Evolutionary conservation across 2,329 filamentous ascomycete genomes (phyloP).

Genomic region (Fusarium dimerum): DNA sequence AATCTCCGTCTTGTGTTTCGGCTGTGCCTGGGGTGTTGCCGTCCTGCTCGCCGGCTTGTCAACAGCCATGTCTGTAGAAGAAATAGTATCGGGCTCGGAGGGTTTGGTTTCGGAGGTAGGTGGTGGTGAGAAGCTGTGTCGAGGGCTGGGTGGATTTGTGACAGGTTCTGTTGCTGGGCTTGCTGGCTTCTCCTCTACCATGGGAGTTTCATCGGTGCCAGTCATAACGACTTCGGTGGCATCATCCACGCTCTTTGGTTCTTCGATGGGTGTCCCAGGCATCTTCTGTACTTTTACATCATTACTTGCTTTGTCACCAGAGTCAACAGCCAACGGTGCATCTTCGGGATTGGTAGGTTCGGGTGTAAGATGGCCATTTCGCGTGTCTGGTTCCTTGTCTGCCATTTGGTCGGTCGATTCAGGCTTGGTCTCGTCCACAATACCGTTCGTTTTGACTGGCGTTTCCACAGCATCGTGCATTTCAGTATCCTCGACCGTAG

Average conservation of each 20-base stretch:
- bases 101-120: constrained; percentile 51
- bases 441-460: constrained; percentile 18
- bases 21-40: constrained; percentile 32
- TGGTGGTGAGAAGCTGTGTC: constrained; percentile 48
- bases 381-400: neutral
- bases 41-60: constrained; percentile 35
- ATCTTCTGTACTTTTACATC: neutral
- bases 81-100: constrained; percentile 48
- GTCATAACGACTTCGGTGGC: constrained; percentile 36
- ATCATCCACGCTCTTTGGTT: neutral
- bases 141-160: constrained; percentile 45
- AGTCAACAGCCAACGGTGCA: neutral
- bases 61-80: constrained; percentile 38
- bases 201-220: constrained; percentile 7
- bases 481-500: constrained; percentile 27
- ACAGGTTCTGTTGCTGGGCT: constrained; percentile 46
- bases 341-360: neutral
- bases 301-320: neutral
- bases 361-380: neutral
- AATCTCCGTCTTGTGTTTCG: constrained; percentile 65
- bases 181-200: constrained; percentile 32
- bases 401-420: neutral
- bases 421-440: constrained; percentile 22
- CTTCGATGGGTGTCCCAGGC: neutral
- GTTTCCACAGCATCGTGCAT: constrained; percentile 16